Evolutionary conservation across 306 rosid species (phyloP).

Genomic region (Vigna radiata): DNA sequence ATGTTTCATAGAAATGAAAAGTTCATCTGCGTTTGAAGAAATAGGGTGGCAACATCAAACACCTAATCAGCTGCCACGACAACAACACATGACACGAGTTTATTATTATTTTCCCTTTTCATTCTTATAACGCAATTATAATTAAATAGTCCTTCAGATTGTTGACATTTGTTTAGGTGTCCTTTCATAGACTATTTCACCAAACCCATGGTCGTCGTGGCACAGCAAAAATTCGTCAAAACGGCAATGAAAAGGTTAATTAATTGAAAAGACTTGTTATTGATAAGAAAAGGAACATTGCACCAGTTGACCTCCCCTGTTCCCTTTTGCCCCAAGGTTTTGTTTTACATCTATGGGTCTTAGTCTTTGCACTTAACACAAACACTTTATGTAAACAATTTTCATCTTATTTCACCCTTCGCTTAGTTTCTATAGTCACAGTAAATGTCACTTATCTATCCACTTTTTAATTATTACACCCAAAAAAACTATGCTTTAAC

Average conservation of each 20-base stretch:
- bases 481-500: no score
- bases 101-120: background rate
- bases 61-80: conserved; percentile 53
- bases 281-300: conserved; percentile 43
- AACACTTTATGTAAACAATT: background rate
- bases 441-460: background rate
- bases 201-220: conserved; percentile 42
- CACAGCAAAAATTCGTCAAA: conserved; percentile 46
- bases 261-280: conserved; percentile 5
- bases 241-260: conserved; percentile 40
- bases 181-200: conserved; percentile 54
- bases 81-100: conserved; percentile 35
- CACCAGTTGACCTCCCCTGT: conserved; percentile 43
- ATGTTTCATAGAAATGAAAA: conserved; percentile 34
- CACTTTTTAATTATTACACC: no score
- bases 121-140: conserved; percentile 22
- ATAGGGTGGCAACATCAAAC: conserved; percentile 46
- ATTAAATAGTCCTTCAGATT: conserved; percentile 40
- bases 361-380: conserved; percentile 32
- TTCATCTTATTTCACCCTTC: background rate
- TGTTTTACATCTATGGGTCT: background rate
- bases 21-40: conserved; percentile 57
- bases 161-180: conserved; percentile 53
- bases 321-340: conserved; percentile 19
- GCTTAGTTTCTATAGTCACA: background rate